These are phyloP conservation scores for Coniella lustricola DNA, from an alignment of 2,329 filamentous ascomycete genomes.

Conservation along the genomic window DNA sequence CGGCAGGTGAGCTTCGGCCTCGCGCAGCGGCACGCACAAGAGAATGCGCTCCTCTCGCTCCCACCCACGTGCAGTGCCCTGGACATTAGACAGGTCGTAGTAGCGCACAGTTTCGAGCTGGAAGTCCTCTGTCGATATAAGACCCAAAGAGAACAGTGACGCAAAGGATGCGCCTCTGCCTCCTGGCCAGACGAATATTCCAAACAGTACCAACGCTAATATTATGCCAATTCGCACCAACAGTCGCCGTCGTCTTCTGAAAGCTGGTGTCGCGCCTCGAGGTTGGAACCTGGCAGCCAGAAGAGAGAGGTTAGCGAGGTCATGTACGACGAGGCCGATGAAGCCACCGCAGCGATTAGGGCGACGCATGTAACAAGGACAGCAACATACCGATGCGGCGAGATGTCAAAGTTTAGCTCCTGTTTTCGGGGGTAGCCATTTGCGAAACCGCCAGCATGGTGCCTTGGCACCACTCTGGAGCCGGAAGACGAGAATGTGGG, in stretches of 20 bases:
- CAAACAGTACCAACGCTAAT: slow-evolving; percentile 54
- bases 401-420: slow-evolving; percentile 66
- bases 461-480: slow-evolving; percentile 76
- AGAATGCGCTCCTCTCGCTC: slow-evolving; percentile 93
- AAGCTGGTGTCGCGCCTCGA: slow-evolving; percentile 62
- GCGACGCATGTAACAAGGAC: slow-evolving; percentile 15
- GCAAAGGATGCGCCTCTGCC: slow-evolving; percentile 43
- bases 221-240: slow-evolving; percentile 59
- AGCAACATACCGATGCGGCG: slow-evolving; percentile 69
- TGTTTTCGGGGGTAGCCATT: slow-evolving; percentile 76
- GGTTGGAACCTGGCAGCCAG: slow-evolving; percentile 69
- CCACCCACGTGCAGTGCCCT: slow-evolving; percentile 89
- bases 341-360: slow-evolving; percentile 1
- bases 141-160: slow-evolving; percentile 60
- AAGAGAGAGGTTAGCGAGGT: slow-evolving; percentile 16
- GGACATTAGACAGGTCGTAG: slow-evolving; percentile 87
- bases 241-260: slow-evolving; percentile 66
- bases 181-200: slow-evolving; percentile 67
- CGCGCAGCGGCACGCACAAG: slow-evolving; percentile 86
- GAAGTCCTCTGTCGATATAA: slow-evolving; percentile 63
- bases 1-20: slow-evolving; percentile 81
- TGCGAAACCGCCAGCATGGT: slow-evolving; percentile 65
- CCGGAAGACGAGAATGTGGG: slow-evolving; percentile 50
- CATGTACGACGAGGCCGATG: not conserved
- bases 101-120: slow-evolving; percentile 94